Conservation (phyloP, 495 filamentous ascomycete genomes). For the Xylona heveae region DNA sequence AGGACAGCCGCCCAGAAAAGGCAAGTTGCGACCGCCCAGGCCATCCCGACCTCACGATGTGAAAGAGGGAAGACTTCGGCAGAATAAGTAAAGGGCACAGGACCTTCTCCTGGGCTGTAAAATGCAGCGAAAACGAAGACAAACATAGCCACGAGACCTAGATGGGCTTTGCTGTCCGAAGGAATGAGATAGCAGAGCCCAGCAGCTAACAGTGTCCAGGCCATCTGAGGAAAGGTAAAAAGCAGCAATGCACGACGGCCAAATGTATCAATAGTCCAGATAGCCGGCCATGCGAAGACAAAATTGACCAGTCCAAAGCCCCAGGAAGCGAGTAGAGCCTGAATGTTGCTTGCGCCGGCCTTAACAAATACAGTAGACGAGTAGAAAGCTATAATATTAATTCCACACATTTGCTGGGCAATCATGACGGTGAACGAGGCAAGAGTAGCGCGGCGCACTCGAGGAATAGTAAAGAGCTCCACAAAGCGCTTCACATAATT, state of each 20-base stretch:
- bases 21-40: slow-evolving; percentile 45
- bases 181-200: slow-evolving; percentile 53
- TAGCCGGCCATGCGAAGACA: slow-evolving; percentile 62
- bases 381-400: slow-evolving; percentile 79
- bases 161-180: slow-evolving; percentile 22
- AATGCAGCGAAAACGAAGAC: slow-evolving; percentile 51
- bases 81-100: slow-evolving; percentile 63
- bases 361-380: slow-evolving; percentile 49
- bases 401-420: slow-evolving; percentile 73
- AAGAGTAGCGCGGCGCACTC: slow-evolving; percentile 35
- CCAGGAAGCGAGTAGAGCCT: slow-evolving; percentile 49
- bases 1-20: slow-evolving; percentile 46
- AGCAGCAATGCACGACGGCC: slow-evolving; percentile 57
- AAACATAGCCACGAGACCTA: slow-evolving; percentile 45
- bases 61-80: slow-evolving; percentile 61
- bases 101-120: slow-evolving; percentile 62
- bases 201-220: slow-evolving; percentile 51
- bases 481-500: slow-evolving; percentile 29
- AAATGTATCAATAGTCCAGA: slow-evolving; percentile 72
- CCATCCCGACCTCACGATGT: slow-evolving; percentile 58
- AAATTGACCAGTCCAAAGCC: slow-evolving; percentile 72
- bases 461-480: slow-evolving; percentile 36
- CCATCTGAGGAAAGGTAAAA: slow-evolving; percentile 76
- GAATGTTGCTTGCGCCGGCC: slow-evolving; percentile 31
- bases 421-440: slow-evolving; percentile 51